A percentile compares a stretch with the other conserved stretches of the same genome.
phyloP scores from a whole-genome alignment of 2,329 filamentous ascomycete genomes.

The Fusarium odoratissimum region DNA sequence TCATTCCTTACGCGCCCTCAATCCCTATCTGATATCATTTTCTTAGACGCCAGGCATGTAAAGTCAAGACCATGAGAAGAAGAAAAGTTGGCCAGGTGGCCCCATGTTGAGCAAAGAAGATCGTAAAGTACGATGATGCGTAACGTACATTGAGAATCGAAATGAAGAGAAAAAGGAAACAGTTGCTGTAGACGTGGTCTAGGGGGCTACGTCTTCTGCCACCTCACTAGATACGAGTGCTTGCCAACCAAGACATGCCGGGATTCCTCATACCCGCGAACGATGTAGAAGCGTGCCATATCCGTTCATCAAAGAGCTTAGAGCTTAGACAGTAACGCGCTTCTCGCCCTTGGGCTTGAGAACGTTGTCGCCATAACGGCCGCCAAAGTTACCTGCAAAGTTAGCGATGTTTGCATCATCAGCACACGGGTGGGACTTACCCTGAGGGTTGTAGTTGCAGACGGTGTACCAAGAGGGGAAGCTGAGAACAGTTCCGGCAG shows the following conservation, averaged over 20 bases:
- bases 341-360: slow-evolving; percentile 50
- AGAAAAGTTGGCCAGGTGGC: slow-evolving; percentile 38
- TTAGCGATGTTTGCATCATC: background rate
- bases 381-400: slow-evolving; percentile 62
- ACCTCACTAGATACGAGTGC: slow-evolving; percentile 25
- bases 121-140: slow-evolving; percentile 49
- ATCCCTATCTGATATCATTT: slow-evolving; percentile 39
- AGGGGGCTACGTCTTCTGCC: slow-evolving; percentile 23
- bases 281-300: slow-evolving; percentile 19
- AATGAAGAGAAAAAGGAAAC: slow-evolving; percentile 42
- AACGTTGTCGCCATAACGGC: slow-evolving; percentile 63
- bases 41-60: slow-evolving; percentile 43
- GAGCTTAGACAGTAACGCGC: slow-evolving; percentile 44
- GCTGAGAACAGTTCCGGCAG: slow-evolving; percentile 57
- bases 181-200: slow-evolving; percentile 32
- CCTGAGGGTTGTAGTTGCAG: slow-evolving; percentile 85
- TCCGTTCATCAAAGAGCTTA: slow-evolving; percentile 19
- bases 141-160: slow-evolving; percentile 53
- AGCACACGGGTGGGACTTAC: slow-evolving; percentile 60
- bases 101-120: slow-evolving; percentile 45
- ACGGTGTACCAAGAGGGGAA: slow-evolving; percentile 80
- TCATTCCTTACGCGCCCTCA: slow-evolving; percentile 40
- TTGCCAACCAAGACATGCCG: slow-evolving; percentile 28
- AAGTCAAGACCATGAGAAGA: slow-evolving; percentile 35
- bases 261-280: slow-evolving; percentile 8